These are phyloP conservation scores for Komagataella pastoris DNA, from an alignment of 805 yeast genomes.

Conservation along the genomic window DNA sequence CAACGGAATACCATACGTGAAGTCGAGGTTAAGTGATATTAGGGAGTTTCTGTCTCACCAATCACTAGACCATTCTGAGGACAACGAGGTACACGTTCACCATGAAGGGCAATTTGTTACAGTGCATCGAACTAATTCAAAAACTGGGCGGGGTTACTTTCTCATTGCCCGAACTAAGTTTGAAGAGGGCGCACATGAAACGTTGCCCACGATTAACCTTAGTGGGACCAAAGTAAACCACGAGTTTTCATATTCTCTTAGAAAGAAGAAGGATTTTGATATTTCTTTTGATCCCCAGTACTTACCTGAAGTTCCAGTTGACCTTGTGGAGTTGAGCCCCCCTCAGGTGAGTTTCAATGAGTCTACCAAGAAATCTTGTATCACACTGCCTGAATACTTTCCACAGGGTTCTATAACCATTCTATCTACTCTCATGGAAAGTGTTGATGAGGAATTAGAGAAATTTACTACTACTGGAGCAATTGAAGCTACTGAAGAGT, in stretches of 20 bases:
- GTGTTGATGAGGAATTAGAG: conserved; percentile 55
- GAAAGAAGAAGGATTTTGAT: conserved; percentile 34
- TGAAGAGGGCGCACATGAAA: conserved; percentile 30
- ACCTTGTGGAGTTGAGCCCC: conserved; percentile 25
- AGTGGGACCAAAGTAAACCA: conserved; percentile 47
- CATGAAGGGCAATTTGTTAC: conserved; percentile 90
- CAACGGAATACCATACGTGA: conserved; percentile 67
- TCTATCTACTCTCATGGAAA: conserved; percentile 53
- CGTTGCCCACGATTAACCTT: conserved; percentile 40
- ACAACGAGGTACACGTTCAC: conserved; percentile 85
- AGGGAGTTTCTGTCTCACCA: conserved; percentile 43
- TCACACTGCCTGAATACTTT: conserved; percentile 48
- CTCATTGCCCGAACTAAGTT: conserved; percentile 83
- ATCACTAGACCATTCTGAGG: conserved; percentile 36
- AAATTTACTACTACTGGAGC: conserved; percentile 64
- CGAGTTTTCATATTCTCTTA: conserved; percentile 44
- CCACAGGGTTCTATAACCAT: conserved; percentile 90
- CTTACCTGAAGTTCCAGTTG: conserved; percentile 55
- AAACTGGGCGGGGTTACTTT: conserved; percentile 81
- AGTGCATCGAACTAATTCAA: conserved; percentile 72
- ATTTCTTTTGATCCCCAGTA: conserved; percentile 20
- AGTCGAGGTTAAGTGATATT: conserved; percentile 42
- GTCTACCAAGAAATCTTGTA: conserved; percentile 29
- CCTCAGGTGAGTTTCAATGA: conserved; percentile 34
- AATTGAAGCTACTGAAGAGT: conserved; percentile 47